Base-by-base conservation (phyloP, 768 basidiomycete genomes). In the Chalciporus sphaerocephalus region DNA sequence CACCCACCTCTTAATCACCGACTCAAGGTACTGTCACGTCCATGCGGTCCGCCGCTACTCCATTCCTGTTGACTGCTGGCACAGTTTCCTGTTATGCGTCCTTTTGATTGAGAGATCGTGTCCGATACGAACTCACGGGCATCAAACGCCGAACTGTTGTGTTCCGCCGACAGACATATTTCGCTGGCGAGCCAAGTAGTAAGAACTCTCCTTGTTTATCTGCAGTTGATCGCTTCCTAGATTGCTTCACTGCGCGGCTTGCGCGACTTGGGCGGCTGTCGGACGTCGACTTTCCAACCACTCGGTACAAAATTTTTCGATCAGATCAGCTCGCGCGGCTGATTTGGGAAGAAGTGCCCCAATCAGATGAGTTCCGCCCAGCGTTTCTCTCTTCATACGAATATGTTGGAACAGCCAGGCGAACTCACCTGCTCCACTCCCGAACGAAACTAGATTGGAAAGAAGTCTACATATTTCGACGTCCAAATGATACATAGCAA, bases 401-500 rank as follows among this genome's bases (percentile, higher is more conserved):
- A n/a, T n/a, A 27, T 27, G 27, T 27, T 27, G 27, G 27, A 6
- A 15, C 30, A n/a, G n/a, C 15, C 13, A 15, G 28, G 13, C 13
- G n/a, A 15, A 25, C 24, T 30, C 28, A 5, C 15, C 5, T 15
- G 28, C 4, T 15, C 28, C 28, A 30, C 15, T 15, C 30, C 4
- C 30, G n/a, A n/a, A 32, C 7, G 5, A 1, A 5, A 32, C 30
- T 5, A 30, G 6, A n/a, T n/a, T 15, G 13, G n/a, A 30, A n/a
- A 30, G 6, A 30, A 15, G 4, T 48, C 50, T 61, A n/a, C n/a
- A n/a, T n/a, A 58, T 52, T 47, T n/a, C 13, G 15, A 32, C 22
- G 17, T 20, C 11, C 21, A 7, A 28, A 52, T 52, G 47, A 30
- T 58, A 61, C 59, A 55, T 27, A 47, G 43, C 44, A 34, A 44